These are phyloP conservation scores for Paradendryphiella salina DNA, from an alignment of 2,329 filamentous ascomycete species.

Conservation along the genomic window DNA sequence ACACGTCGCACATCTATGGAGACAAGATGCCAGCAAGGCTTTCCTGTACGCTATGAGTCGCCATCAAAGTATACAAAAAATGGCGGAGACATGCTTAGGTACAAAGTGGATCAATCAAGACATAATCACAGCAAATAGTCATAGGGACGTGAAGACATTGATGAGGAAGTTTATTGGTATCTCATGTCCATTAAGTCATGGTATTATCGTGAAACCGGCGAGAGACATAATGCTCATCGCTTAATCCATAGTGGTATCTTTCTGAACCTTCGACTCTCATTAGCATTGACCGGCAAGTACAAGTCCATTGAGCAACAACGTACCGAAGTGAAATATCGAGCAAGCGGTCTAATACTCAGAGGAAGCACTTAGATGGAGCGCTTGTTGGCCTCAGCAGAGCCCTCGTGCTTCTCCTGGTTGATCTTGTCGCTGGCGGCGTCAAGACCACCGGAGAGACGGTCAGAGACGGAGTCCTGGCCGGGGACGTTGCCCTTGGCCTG, in stretches of 20 bases:
- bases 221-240: constrained; percentile 28
- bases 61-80: too few species aligned
- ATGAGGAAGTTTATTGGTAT: constrained; percentile 35
- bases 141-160: neutral
- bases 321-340: constrained; percentile 28
- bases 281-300: neutral
- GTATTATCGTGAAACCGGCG: constrained; percentile 20
- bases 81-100: too few species aligned
- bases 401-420: constrained; percentile 57
- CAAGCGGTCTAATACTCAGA: constrained; percentile 11
- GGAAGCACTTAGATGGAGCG: constrained; percentile 35
- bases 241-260: constrained; percentile 17
- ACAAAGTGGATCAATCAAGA: too few species aligned
- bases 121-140: neutral
- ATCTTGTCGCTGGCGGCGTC: constrained; percentile 58
- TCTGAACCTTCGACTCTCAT: constrained; percentile 14
- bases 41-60: too few species aligned
- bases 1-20: too few species aligned
- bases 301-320: neutral
- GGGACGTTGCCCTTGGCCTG: constrained; percentile 62
- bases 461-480: constrained; percentile 38
- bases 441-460: constrained; percentile 59
- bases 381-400: constrained; percentile 56
- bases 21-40: too few species aligned
- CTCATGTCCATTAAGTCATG: constrained; percentile 31